These are phyloP conservation scores for Combretum micranthum DNA, from an alignment of 345 rosid genomes.

Conservation along the genomic window DNA sequence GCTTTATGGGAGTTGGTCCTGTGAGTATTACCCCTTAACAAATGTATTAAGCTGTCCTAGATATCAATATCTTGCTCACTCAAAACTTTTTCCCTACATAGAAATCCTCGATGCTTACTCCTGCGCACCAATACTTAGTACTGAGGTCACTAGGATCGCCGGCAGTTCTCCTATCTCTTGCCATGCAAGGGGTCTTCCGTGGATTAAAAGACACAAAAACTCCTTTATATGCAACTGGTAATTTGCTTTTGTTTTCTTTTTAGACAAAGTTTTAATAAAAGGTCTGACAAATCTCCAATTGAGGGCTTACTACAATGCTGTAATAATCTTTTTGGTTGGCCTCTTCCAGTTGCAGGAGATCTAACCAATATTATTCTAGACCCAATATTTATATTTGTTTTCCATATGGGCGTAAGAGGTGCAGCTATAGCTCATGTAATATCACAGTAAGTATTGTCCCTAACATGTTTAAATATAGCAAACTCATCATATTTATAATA, in stretches of 20 bases:
- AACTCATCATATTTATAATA: background rate
- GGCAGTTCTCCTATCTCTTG: slow-evolving; percentile 74
- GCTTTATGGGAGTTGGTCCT: slow-evolving; percentile 76
- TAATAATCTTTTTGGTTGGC: slow-evolving; percentile 5
- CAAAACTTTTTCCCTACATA: background rate
- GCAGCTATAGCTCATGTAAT: too few relatives aligned
- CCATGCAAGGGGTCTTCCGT: slow-evolving; percentile 76
- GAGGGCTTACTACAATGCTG: too few relatives aligned
- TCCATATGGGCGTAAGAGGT: too few relatives aligned
- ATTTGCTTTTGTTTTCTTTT: background rate
- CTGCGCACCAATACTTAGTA: slow-evolving; percentile 63
- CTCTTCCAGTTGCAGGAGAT: slow-evolving; percentile 65
- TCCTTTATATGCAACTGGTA: slow-evolving; percentile 72
- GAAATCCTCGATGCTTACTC: slow-evolving; percentile 55
- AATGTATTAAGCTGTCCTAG: too few relatives aligned
- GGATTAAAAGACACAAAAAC: slow-evolving; percentile 83
- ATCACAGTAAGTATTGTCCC: slow-evolving; percentile 60
- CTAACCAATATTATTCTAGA: too few relatives aligned
- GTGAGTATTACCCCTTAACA: slow-evolving; percentile 29
- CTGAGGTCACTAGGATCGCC: slow-evolving; percentile 85
- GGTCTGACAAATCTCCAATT: too few relatives aligned
- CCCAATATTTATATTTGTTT: too few relatives aligned
- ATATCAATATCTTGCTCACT: too few relatives aligned
- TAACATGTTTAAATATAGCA: background rate
- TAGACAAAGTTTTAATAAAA: background rate